These are phyloP conservation scores for Metarhizium brunneum DNA, from an alignment of 2,329 filamentous ascomycete species.

Conservation along the genomic window DNA sequence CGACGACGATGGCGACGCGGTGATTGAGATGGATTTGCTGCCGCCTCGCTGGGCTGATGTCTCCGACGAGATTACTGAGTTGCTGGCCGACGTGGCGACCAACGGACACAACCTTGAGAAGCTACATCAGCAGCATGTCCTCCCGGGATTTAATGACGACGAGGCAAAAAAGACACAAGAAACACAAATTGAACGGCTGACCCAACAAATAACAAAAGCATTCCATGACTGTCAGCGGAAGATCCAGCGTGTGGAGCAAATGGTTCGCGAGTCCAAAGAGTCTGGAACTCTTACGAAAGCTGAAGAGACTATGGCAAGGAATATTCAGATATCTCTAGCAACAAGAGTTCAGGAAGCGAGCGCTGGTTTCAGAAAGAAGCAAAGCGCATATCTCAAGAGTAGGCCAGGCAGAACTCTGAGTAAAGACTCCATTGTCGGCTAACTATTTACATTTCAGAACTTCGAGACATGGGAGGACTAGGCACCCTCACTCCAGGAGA, in stretches of 20 bases:
- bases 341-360: constrained; percentile 85
- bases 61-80: constrained; percentile 83
- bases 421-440: background rate
- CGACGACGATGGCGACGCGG: constrained; percentile 79
- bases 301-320: constrained; percentile 92
- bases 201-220: constrained; percentile 76
- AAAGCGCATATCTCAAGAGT: constrained; percentile 95
- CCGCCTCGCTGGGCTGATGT: constrained; percentile 94
- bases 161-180: constrained; percentile 82
- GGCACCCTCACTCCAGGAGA: constrained; percentile 41
- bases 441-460: constrained; percentile 39
- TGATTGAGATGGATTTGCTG: constrained; percentile 97
- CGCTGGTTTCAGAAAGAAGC: constrained; percentile 90
- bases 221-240: constrained; percentile 87
- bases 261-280: constrained; percentile 73
- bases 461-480: constrained; percentile 60
- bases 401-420: constrained; percentile 14
- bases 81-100: constrained; percentile 68
- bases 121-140: constrained; percentile 91
- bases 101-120: constrained; percentile 82
- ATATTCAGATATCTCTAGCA: constrained; percentile 88
- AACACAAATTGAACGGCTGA: constrained; percentile 79
- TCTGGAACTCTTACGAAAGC: constrained; percentile 65
- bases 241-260: constrained; percentile 78
- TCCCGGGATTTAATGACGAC: constrained; percentile 95